Percentiles rank a stretch among this genome's conserved stretches.
These are phyloP conservation scores for Hanseniaspora thailandica DNA, from an alignment of 805 yeast genomes.

Conservation along the genomic window DNA sequence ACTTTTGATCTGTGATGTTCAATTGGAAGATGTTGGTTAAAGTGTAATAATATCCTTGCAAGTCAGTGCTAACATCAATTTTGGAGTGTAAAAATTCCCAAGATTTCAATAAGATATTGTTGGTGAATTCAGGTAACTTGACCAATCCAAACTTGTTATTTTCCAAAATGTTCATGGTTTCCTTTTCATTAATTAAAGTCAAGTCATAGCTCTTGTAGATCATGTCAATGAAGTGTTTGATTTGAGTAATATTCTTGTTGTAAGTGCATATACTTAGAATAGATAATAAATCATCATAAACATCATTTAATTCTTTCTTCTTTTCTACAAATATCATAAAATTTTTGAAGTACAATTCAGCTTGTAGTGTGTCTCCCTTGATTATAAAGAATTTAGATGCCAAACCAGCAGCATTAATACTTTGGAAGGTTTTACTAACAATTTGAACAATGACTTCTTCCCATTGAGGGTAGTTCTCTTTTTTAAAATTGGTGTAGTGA, in stretches of 20 bases:
- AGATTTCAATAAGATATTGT: neutral
- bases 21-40: conserved; percentile 23
- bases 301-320: conserved; percentile 28
- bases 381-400: conserved; percentile 29
- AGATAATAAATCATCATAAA: conserved; percentile 31
- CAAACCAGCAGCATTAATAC: conserved; percentile 27
- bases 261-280: conserved; percentile 23
- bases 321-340: conserved; percentile 33
- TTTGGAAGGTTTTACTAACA: conserved; percentile 38
- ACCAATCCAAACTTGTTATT: conserved; percentile 4
- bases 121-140: neutral
- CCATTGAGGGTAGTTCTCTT: conserved; percentile 19
- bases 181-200: neutral
- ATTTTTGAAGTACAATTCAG: conserved; percentile 30
- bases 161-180: neutral
- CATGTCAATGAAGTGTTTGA: neutral
- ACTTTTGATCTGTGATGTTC: neutral
- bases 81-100: neutral
- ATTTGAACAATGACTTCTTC: conserved; percentile 26
- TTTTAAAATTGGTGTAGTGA: conserved; percentile 18
- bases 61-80: neutral
- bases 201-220: neutral
- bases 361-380: conserved; percentile 19
- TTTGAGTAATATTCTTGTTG: conserved; percentile 17
- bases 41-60: conserved; percentile 15